A percentile compares a stretch with the other conserved stretches of the same genome.
These are phyloP conservation scores for Zychaea mexicana DNA, from an alignment of 371 early-diverging fungal species.

Conservation along the genomic window DNA sequence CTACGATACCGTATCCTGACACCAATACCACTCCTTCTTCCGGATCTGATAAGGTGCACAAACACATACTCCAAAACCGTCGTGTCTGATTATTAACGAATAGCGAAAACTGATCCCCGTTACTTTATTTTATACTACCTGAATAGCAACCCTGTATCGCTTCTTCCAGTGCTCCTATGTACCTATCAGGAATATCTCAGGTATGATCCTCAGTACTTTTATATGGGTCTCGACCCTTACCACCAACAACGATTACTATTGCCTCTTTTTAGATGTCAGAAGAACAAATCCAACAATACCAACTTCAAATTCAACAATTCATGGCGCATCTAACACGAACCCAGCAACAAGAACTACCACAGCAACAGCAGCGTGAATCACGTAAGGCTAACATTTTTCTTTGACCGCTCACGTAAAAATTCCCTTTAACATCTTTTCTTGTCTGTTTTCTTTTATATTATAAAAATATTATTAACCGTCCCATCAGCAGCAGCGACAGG, in stretches of 20 bases:
- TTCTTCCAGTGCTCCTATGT: not conserved
- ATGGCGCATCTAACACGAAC: slow-evolving; percentile 12
- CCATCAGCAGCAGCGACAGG: too few relatives aligned
- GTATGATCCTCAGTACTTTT: too few relatives aligned
- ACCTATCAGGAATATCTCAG: not conserved
- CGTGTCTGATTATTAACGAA: not conserved
- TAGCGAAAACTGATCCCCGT: too few relatives aligned
- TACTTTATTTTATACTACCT: not conserved
- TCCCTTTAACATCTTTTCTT: not conserved
- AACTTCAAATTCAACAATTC: slow-evolving; percentile 30
- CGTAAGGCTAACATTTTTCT: not conserved
- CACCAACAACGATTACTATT: not conserved
- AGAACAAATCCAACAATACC: slow-evolving; percentile 42
- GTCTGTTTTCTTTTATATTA: not conserved
- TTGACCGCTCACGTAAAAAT: not conserved
- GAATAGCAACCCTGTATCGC: not conserved
- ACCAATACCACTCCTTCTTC: not conserved
- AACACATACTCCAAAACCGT: not conserved
- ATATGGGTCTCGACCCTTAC: not conserved
- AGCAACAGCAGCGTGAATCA: not conserved
- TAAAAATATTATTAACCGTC: too few relatives aligned
- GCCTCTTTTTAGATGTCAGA: slow-evolving; percentile 25
- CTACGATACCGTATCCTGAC: not conserved
- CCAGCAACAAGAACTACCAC: slow-evolving; percentile 12
- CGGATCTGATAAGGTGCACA: not conserved